These are phyloP conservation scores for Blastomyces percursus DNA, from an alignment of 2,329 filamentous ascomycete genomes.

Conservation along the genomic window DNA sequence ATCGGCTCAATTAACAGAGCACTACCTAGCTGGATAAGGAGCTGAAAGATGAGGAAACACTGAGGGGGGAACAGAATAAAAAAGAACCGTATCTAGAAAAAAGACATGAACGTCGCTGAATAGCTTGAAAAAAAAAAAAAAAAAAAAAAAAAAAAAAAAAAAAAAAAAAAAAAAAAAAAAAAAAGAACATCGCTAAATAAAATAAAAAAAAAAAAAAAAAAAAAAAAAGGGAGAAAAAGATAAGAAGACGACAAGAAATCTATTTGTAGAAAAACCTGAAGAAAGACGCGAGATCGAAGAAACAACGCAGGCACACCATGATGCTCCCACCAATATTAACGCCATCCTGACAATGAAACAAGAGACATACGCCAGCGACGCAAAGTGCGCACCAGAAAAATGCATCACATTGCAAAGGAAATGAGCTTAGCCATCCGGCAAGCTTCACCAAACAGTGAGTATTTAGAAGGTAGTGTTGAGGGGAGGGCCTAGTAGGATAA, in stretches of 20 bases:
- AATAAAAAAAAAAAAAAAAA: too few species aligned
- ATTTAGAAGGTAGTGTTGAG: neutral
- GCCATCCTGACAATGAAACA: neutral
- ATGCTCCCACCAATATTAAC: neutral
- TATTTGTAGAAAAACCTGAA: neutral
- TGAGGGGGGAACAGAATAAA: neutral
- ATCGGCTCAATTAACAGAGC: neutral
- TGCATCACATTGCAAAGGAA: neutral
- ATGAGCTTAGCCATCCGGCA: neutral
- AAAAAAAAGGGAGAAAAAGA: neutral
- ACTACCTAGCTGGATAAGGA: neutral
- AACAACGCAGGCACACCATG: neutral
- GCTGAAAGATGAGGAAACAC: neutral
- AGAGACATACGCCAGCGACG: neutral
- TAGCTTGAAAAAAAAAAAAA: neutral
- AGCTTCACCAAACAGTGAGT: neutral
- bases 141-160: too few species aligned
- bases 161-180: too few species aligned
- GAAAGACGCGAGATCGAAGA: neutral
- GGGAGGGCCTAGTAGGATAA: neutral
- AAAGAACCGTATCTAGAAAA: neutral
- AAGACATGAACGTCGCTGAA: neutral
- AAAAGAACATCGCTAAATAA: neutral
- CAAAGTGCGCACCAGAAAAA: neutral
- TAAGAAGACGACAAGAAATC: conserved; percentile 2